These are phyloP conservation scores for Trichoderma arundinaceum DNA, from an alignment of 2,329 filamentous ascomycete species.

Conservation along the genomic window DNA sequence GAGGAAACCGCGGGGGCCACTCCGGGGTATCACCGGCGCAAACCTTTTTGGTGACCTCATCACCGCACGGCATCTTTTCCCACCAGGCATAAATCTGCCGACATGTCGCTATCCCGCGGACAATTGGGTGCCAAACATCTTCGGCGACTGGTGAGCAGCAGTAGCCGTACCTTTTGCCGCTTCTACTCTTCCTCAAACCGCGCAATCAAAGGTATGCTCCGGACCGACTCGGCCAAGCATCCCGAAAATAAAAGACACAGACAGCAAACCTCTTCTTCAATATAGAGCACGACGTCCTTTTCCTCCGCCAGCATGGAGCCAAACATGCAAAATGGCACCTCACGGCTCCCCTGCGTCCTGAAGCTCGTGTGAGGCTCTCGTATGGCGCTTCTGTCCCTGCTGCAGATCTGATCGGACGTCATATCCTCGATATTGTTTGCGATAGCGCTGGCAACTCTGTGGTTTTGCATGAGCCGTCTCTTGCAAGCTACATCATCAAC, in stretches of 20 bases:
- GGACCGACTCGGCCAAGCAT: not conserved
- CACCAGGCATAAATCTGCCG: not conserved
- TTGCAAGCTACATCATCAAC: conserved; percentile 75
- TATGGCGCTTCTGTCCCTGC: conserved; percentile 57
- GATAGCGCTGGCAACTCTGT: conserved; percentile 58
- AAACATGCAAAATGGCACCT: conserved; percentile 48
- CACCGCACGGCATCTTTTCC: not conserved
- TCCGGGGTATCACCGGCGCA: conserved; percentile 39
- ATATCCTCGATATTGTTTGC: conserved; percentile 62
- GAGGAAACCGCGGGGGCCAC: too few species aligned
- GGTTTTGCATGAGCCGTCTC: conserved; percentile 66
- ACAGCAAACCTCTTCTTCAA: not conserved
- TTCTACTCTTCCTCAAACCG: conserved; percentile 40
- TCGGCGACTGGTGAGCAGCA: not conserved
- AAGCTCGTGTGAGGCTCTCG: conserved; percentile 43
- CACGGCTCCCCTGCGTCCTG: conserved; percentile 44
- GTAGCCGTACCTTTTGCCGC: conserved; percentile 17
- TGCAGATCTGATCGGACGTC: conserved; percentile 67
- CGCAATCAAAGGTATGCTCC: conserved; percentile 38
- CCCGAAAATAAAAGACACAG: not conserved
- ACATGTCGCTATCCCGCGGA: conserved; percentile 16
- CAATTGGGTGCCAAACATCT: conserved; percentile 10
- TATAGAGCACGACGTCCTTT: conserved; percentile 49
- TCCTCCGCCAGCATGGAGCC: conserved; percentile 48
- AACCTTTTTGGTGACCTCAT: conserved; percentile 32